Conservation (phyloP, 1,284 basidiomycete genomes). For the Pseudozyma sp. region DNA sequence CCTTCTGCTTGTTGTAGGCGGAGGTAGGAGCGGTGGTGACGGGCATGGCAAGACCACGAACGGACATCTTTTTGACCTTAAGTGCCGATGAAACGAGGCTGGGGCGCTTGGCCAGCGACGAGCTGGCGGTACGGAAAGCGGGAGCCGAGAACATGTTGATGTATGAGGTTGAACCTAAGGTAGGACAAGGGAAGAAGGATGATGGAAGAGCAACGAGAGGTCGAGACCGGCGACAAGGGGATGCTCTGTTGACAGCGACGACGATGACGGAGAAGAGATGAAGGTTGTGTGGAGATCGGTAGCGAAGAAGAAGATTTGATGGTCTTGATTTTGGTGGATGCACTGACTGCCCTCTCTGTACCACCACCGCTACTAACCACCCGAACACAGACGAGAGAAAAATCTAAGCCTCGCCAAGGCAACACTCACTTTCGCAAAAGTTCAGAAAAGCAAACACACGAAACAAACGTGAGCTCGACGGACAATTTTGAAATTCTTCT, state of each 20-base stretch:
- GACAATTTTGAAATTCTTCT: neutral
- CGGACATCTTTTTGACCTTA: slow-evolving; percentile 43
- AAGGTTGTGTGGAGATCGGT: neutral
- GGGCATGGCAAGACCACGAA: slow-evolving; percentile 58
- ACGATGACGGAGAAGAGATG: neutral
- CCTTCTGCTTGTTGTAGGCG: slow-evolving; percentile 65
- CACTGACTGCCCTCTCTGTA: neutral
- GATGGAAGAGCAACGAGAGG: neutral
- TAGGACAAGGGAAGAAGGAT: neutral
- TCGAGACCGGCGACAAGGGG: slow-evolving; percentile 1
- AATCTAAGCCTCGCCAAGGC: too few relatives aligned
- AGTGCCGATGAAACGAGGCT: slow-evolving; percentile 48
- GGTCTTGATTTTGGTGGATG: neutral
- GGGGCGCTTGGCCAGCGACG: slow-evolving; percentile 53
- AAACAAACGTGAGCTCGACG: neutral
- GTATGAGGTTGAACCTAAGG: neutral
- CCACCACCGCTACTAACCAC: too few relatives aligned
- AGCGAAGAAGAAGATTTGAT: slow-evolving; percentile 4
- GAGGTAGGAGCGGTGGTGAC: slow-evolving; percentile 63
- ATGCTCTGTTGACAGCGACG: neutral
- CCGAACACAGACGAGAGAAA: too few relatives aligned
- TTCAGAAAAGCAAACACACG: too few relatives aligned
- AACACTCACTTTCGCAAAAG: too few relatives aligned
- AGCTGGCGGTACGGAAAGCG: slow-evolving; percentile 47
- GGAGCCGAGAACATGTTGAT: slow-evolving; percentile 39